phyloP scores from a whole-genome alignment of 208 protist species.

The Trypanosoma mega region DNA sequence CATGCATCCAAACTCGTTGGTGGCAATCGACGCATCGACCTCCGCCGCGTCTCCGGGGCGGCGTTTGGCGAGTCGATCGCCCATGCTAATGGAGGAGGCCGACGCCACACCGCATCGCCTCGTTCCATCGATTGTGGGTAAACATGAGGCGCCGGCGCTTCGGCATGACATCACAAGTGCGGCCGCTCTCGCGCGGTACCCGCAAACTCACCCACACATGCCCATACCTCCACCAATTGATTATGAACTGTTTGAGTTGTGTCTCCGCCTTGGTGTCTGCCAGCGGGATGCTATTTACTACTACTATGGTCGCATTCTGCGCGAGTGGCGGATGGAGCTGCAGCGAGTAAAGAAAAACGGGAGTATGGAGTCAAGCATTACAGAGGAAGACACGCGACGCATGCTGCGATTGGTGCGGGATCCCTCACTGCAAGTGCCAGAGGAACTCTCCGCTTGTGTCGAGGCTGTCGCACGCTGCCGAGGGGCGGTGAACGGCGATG shows the following conservation, averaged over 20 bases:
- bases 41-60: conserved; percentile 22
- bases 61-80: conserved; percentile 45
- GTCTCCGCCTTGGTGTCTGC: conserved; percentile 59
- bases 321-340: conserved; percentile 64
- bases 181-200: conserved; percentile 60
- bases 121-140: conserved; percentile 55
- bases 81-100: conserved; percentile 55
- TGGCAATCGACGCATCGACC: too few species aligned
- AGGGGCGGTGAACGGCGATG: neutral
- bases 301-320: conserved; percentile 74
- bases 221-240: conserved; percentile 65
- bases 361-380: conserved; percentile 7
- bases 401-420: conserved; percentile 72
- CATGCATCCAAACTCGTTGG: too few species aligned
- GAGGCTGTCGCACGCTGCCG: conserved; percentile 43
- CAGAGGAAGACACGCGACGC: conserved; percentile 42
- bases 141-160: conserved; percentile 39
- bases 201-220: conserved; percentile 48
- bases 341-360: conserved; percentile 15
- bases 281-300: conserved; percentile 46
- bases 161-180: conserved; percentile 43
- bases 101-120: conserved; percentile 46
- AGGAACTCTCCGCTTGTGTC: conserved; percentile 58
- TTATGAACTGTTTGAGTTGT: conserved; percentile 81
- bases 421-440: conserved; percentile 67